Evolutionary conservation across 352 stramenopile species (phyloP), one percentile per base, ranked within the genome.

Genomic region (Vaucheria bursata): DNA sequence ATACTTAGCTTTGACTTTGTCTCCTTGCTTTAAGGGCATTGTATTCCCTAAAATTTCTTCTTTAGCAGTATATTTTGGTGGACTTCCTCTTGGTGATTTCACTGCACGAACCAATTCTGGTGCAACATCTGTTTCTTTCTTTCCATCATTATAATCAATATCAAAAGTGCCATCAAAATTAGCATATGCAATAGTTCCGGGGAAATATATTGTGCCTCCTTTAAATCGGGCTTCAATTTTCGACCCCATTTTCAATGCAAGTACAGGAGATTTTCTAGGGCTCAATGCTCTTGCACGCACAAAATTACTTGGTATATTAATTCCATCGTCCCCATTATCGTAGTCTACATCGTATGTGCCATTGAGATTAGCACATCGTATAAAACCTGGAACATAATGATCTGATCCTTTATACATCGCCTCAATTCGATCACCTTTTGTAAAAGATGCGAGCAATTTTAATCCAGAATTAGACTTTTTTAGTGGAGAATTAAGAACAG

Each of bases 111-210:
- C 87, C 0, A 87, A 80, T 39, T 86, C 87, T 1, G 77, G 73
- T 1, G 73, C 80, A 69, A 92, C 88, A 37, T 82, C 85, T 34
- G 85, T 67, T 73, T 92, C 88, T 45, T 89, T 82, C 40, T 91
- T 86, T 31, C 89, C 88, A 71, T 93, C 89, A 49, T 93, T 88
- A 78, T 91, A 92, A 39, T 88, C 82, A 45, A 87, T 83, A 67
- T 90, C 86, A 59, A 88, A 93, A 0, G 87, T 91, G 0, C 90
- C 89, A 69, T 93, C 88, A 37, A 86, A 73, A 34, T 88, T 81
- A 0, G 86, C 87, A 12, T 85, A 78, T 8, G 83, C 78, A 45
- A 96, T 90, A 3, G 82, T 86, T 0, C 91, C 90, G 6, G 86
- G 86, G 8, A 92, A 95, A 79, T 88, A 93, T 45, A 84, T 88